phyloP scores from a whole-genome alignment of 164 flowering plant genomes.

The Litsea cubeba region DNA sequence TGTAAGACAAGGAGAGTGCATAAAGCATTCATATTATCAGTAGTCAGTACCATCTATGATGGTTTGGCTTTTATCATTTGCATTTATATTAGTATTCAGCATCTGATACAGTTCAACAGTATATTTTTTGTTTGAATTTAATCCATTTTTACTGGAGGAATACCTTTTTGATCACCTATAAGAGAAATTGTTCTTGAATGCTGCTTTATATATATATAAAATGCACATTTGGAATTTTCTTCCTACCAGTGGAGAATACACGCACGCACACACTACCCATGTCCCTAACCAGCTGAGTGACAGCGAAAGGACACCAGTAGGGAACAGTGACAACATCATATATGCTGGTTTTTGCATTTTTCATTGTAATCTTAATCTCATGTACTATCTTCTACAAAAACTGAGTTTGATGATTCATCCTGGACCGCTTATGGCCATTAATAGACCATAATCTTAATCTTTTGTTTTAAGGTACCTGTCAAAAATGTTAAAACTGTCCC shows the following conservation, averaged over 20 bases:
- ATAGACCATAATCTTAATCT: too few species aligned
- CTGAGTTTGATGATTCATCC: neutral
- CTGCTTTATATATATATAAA: too few species aligned
- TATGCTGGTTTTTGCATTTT: neutral
- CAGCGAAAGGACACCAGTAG: too few species aligned
- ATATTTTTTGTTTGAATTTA: neutral
- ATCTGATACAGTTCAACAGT: neutral
- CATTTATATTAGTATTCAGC: neutral
- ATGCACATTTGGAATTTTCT: too few species aligned
- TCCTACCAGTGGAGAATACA: too few species aligned
- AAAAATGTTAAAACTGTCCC: neutral
- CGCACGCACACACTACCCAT: too few species aligned
- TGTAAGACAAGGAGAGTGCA: slow-evolving; percentile 42
- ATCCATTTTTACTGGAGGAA: neutral
- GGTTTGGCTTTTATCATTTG: neutral
- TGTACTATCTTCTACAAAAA: neutral
- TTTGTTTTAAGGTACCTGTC: too few species aligned
- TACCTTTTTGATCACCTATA: neutral
- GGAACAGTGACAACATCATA: neutral
- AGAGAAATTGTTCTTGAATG: too few species aligned
- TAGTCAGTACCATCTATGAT: neutral
- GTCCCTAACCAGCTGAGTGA: too few species aligned
- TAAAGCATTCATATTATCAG: neutral
- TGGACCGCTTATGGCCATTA: neutral
- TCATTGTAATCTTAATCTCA: neutral